Conservation (phyloP, 306 rosid species). For the Benincasa hispida region DNA sequence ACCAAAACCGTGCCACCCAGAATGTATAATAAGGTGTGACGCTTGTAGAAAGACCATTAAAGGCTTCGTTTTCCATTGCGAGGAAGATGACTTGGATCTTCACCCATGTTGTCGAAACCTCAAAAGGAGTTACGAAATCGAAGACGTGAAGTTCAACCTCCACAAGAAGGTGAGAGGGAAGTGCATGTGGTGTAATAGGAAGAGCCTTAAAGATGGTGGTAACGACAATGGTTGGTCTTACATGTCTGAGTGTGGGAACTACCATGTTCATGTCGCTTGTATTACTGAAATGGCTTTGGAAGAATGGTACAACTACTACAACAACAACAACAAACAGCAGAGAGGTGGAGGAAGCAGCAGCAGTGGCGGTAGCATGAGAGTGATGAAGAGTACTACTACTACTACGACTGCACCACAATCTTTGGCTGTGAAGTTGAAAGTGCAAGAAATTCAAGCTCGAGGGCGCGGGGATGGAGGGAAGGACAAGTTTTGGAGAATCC, state of each 20-base stretch:
- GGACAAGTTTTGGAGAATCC: not conserved
- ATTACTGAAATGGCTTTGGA: not conserved
- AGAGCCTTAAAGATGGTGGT: not conserved
- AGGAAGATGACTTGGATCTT: not conserved
- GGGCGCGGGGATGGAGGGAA: not conserved
- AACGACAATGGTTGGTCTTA: constrained; percentile 8
- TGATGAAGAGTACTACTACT: too few relatives aligned
- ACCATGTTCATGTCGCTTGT: constrained; percentile 14
- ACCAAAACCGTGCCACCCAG: not conserved
- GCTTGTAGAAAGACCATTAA: not conserved
- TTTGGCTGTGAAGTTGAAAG: not conserved
- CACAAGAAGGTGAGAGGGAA: not conserved
- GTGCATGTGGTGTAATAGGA: constrained; percentile 4
- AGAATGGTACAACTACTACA: not conserved
- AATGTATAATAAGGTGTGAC: not conserved
- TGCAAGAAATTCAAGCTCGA: not conserved
- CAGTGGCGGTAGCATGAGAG: not conserved
- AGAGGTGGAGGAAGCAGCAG: not conserved
- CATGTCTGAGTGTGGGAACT: not conserved
- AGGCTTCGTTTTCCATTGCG: not conserved
- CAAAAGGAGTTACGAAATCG: not conserved
- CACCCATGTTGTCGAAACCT: not conserved
- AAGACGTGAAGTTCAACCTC: not conserved
- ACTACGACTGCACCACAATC: not conserved
- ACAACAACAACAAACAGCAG: too few relatives aligned